phyloP scores from a whole-genome alignment of 176 grass and related monocot species.

The Bolboschoenus planiculmis region DNA sequence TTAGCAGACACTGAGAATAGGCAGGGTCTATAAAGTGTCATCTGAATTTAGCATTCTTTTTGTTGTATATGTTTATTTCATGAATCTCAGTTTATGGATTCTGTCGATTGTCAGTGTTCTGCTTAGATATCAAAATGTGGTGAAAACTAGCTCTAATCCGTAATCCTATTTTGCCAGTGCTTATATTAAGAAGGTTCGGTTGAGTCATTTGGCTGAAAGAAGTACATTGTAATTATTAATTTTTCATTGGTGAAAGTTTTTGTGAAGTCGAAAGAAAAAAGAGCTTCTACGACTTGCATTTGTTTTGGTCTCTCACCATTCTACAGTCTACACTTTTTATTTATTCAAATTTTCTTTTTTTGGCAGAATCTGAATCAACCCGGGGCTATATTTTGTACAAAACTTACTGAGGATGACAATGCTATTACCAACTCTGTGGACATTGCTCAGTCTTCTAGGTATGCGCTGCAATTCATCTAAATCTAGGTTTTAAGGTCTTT shows the following conservation, averaged over 20 bases:
- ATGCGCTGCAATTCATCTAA: background rate
- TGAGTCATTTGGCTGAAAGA: background rate
- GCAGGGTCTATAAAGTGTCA: background rate
- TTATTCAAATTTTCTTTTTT: background rate
- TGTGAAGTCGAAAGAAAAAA: background rate
- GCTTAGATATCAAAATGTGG: background rate
- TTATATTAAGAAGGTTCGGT: background rate
- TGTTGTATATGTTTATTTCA: background rate
- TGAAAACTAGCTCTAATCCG: background rate
- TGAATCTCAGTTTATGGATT: background rate
- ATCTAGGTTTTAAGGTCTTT: background rate
- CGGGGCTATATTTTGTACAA: constrained; percentile 62
- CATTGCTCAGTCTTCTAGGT: constrained; percentile 50
- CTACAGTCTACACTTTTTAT: background rate
- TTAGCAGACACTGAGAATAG: background rate
- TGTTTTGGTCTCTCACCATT: background rate
- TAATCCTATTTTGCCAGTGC: background rate
- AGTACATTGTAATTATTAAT: background rate
- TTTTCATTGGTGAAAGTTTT: background rate
- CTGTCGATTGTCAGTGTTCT: background rate
- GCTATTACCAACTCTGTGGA: constrained; percentile 77
- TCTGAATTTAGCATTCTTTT: background rate
- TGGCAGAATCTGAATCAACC: constrained; percentile 56
- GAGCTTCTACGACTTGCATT: background rate
- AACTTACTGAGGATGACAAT: constrained; percentile 44